A percentile compares a stretch with the other conserved stretches of the same genome.
phyloP scores from a whole-genome alignment of 495 filamentous ascomycete species.

The Talaromyces adpressus region DNA sequence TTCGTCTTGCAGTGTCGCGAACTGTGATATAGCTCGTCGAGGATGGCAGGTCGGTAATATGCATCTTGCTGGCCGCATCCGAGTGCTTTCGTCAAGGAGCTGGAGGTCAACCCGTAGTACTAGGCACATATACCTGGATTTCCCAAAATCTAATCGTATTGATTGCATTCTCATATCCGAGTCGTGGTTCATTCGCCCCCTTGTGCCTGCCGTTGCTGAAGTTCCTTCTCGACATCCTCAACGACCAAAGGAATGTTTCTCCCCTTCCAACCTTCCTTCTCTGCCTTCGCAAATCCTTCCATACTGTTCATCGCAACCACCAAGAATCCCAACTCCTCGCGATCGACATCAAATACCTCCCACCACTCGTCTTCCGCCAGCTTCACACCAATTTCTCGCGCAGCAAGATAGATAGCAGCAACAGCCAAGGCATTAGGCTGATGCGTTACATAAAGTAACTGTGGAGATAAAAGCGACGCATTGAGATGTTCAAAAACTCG shows the following conservation, averaged over 20 bases:
- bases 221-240: slow-evolving; percentile 52
- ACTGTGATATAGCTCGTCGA: background rate
- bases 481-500: slow-evolving; percentile 73
- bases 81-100: background rate
- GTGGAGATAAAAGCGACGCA: slow-evolving; percentile 73
- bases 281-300: slow-evolving; percentile 57
- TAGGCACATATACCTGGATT: too few relatives aligned
- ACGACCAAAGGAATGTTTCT: slow-evolving; percentile 35
- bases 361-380: slow-evolving; percentile 85
- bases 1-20: background rate
- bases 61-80: background rate
- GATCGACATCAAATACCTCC: slow-evolving; percentile 97
- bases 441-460: slow-evolving; percentile 84
- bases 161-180: background rate
- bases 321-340: slow-evolving; percentile 90
- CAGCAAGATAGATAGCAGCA: slow-evolving; percentile 81
- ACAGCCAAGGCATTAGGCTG: slow-evolving; percentile 82
- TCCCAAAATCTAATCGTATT: background rate
- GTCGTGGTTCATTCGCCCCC: slow-evolving; percentile 36
- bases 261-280: slow-evolving; percentile 42
- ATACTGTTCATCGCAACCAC: slow-evolving; percentile 82
- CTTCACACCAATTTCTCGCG: slow-evolving; percentile 68
- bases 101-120: background rate
- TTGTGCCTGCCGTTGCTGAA: slow-evolving; percentile 50
- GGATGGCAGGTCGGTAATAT: background rate